Base-by-base conservation (phyloP, 345 rosid species). In the Gossypium mustelinum region DNA sequence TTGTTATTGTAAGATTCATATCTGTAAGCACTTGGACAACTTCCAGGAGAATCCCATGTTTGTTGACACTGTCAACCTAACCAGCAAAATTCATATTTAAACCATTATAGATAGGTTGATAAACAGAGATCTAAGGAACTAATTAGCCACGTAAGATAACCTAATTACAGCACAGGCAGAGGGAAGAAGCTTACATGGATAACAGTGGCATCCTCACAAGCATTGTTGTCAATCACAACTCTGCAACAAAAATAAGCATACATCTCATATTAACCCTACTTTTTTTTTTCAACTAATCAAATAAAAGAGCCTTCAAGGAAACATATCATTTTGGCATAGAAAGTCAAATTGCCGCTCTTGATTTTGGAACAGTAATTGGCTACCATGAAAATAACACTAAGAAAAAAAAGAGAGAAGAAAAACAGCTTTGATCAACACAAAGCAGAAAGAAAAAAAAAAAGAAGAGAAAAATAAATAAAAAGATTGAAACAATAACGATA, bases 1-100 rank as follows among this genome's bases (percentile, higher is more conserved):
- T 94, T 16, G 78, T 94, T 63, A 94, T 94, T 27, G 86, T 81
- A 75, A 94, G 94, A 75, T 94, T 85, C 93, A 89, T 83, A 79
- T 92, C 97, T 34, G 87, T 89, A 62, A 94, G 94, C 74, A 89
- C 97, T 84, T 94, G 97, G 60, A 92, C 85, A 70, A 92, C 98
- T 83, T 94, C 90, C 51, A 94, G 89, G 17, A 94, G 93, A 75
- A 90, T 89, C 64, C 97, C 98, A 69, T 89, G 97, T 81, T 87
- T 90, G 85, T 88, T 90, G 45, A 86, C 85, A 79, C 93, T 89
- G 75, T 88, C 97, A 79, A 92, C 93, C 98, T 94, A 84, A 60
- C 75, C 57, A 57, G 8, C 3, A 41, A 16, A 74, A 79, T 11
- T 18, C 50, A 79, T 13, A 44, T 73, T 20, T 39, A 51, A 52